phyloP scores from a whole-genome alignment of 768 basidiomycete genomes.

The Boletus sp. region DNA sequence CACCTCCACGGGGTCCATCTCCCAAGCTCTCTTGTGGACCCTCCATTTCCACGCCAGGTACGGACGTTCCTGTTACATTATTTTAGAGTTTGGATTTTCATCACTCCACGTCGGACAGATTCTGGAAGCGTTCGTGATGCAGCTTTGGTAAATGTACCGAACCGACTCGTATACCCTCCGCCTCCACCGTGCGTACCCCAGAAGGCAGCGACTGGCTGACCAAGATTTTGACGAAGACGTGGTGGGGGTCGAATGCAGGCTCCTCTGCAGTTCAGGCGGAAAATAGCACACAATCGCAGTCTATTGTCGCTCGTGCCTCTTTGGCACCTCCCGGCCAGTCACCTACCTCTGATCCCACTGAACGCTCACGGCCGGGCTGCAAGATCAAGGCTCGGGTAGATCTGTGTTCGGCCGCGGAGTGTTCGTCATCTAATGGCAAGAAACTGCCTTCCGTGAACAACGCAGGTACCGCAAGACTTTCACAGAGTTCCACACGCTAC shows the following conservation, averaged over 20 bases:
- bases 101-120: conserved; percentile 11
- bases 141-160: not conserved
- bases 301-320: not conserved
- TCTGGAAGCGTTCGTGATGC: not conserved
- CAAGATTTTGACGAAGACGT: conserved; percentile 22
- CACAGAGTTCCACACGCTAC: conserved; percentile 48
- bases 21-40: not conserved
- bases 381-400: conserved; percentile 7
- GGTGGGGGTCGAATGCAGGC: conserved; percentile 44
- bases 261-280: conserved; percentile 9
- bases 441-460: conserved; percentile 9
- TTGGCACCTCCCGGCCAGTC: conserved; percentile 6
- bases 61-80: not conserved
- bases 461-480: conserved; percentile 2
- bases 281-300: not conserved
- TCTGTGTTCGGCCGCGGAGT: conserved; percentile 1
- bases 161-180: not conserved
- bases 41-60: conserved; percentile 16
- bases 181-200: conserved; percentile 9
- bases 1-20: conserved; percentile 6
- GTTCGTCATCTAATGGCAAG: not conserved
- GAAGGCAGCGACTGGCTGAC: conserved; percentile 5
- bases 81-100: not conserved
- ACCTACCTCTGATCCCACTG: not conserved
- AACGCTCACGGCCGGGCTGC: conserved; percentile 1